Percentiles rank a stretch among this genome's conserved stretches.
phyloP scores from a whole-genome alignment of 73 alveolate genomes.

The Paramecium bursaria region DNA sequence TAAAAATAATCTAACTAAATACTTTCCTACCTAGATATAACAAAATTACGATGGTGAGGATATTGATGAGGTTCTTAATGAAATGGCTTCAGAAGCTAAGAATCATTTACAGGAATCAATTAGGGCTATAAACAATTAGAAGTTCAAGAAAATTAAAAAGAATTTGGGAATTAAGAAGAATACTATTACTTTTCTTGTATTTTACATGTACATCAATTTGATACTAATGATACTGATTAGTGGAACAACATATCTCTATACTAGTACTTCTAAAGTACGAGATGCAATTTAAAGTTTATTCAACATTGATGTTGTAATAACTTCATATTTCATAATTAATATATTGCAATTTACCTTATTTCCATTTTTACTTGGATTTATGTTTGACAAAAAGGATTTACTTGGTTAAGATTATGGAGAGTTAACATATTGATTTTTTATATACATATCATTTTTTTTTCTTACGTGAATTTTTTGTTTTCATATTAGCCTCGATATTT shows the following conservation, averaged over 20 bases:
- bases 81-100: constrained; percentile 25
- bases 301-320: too few species aligned
- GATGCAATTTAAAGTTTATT: too few species aligned
- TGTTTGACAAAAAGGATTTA: background rate
- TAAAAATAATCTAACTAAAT: constrained; percentile 27
- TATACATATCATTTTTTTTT: too few species aligned
- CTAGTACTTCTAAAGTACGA: too few species aligned
- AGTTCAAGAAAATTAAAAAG: constrained; percentile 44
- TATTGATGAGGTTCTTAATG: background rate
- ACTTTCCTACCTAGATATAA: constrained; percentile 27
- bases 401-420: background rate
- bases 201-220: background rate
- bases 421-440: background rate
- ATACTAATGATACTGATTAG: too few species aligned
- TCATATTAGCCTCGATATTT: too few species aligned
- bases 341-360: background rate
- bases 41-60: background rate
- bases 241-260: too few species aligned
- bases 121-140: background rate
- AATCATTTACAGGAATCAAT: background rate
- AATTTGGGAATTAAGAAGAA: constrained; percentile 12
- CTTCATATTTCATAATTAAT: background rate
- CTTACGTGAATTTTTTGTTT: too few species aligned
- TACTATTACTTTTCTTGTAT: background rate
- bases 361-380: background rate